These are phyloP conservation scores for Cercospora sp. DNA, from an alignment of 2,329 filamentous ascomycete genomes.

Conservation along the genomic window DNA sequence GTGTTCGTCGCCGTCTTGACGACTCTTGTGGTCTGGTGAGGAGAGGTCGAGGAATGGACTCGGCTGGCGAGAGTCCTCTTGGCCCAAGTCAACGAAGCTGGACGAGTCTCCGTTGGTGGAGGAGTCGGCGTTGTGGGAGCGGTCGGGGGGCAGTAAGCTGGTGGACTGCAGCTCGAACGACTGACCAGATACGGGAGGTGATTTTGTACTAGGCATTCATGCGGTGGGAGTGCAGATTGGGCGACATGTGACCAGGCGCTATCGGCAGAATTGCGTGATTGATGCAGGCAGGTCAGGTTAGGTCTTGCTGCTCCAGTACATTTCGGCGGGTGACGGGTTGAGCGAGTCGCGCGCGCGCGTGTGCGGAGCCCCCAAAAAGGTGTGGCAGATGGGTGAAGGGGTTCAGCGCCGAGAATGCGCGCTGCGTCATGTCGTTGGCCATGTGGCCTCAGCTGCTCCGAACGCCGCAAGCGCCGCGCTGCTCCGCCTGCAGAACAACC, in stretches of 20 bases:
- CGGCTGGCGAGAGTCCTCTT: slow-evolving; percentile 34
- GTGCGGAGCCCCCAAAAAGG: neutral
- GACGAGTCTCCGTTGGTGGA: slow-evolving; percentile 32
- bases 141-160: slow-evolving; percentile 27
- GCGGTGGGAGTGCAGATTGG: slow-evolving; percentile 19
- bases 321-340: neutral
- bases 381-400: slow-evolving; percentile 4
- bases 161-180: slow-evolving; percentile 17
- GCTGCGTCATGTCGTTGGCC: neutral
- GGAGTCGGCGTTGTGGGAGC: slow-evolving; percentile 26
- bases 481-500: neutral
- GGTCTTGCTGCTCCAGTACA: neutral
- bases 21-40: slow-evolving; percentile 19
- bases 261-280: slow-evolving; percentile 1
- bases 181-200: slow-evolving; percentile 8
- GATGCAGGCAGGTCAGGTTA: neutral
- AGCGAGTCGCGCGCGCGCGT: neutral
- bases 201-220: slow-evolving; percentile 31
- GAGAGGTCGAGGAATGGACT: slow-evolving; percentile 36
- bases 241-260: slow-evolving; percentile 2
- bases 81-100: slow-evolving; percentile 35
- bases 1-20: slow-evolving; percentile 25
- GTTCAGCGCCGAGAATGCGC: neutral
- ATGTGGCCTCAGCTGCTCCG: slow-evolving; percentile 3
- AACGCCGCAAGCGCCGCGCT: neutral